These are phyloP conservation scores for Ceratobasidium sp. DNA, from an alignment of 1,284 basidiomycete genomes.

Conservation along the genomic window DNA sequence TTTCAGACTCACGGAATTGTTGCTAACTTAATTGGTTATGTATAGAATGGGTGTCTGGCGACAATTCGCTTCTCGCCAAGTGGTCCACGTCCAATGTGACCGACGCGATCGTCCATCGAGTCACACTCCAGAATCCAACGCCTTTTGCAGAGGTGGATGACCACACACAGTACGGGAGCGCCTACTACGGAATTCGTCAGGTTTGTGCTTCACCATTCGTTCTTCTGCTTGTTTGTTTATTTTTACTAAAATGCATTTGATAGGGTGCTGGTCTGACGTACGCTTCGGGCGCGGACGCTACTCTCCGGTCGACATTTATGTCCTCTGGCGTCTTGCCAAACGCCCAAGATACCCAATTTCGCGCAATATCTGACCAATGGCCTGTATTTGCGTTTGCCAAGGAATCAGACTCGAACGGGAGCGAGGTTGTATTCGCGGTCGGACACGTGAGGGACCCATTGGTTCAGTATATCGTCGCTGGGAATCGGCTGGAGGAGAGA, in stretches of 20 bases:
- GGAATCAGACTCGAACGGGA: constrained; percentile 54
- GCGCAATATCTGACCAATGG: constrained; percentile 66
- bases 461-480: constrained; percentile 61
- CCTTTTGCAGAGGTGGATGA: constrained; percentile 62
- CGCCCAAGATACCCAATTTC: constrained; percentile 64
- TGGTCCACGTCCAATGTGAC: constrained; percentile 57
- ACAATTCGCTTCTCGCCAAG: constrained; percentile 57
- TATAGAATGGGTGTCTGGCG: constrained; percentile 63
- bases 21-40: neutral
- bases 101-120: constrained; percentile 61
- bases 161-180: constrained; percentile 71
- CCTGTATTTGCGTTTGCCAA: constrained; percentile 70
- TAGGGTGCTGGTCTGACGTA: constrained; percentile 61
- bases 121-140: constrained; percentile 59
- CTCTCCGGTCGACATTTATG: constrained; percentile 65
- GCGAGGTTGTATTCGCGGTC: constrained; percentile 60
- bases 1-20: constrained; percentile 29
- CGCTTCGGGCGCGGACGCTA: constrained; percentile 65
- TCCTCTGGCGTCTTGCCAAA: constrained; percentile 62
- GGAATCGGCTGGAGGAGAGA: constrained; percentile 56
- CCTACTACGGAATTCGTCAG: constrained; percentile 63
- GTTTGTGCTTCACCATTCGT: constrained; percentile 51
- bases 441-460: constrained; percentile 68
- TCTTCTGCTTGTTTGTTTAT: too few species aligned
- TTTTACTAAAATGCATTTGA: neutral